Base-by-base conservation (phyloP, 2,329 filamentous ascomycete genomes). In the Arthrobotrys pseudoclavata region DNA sequence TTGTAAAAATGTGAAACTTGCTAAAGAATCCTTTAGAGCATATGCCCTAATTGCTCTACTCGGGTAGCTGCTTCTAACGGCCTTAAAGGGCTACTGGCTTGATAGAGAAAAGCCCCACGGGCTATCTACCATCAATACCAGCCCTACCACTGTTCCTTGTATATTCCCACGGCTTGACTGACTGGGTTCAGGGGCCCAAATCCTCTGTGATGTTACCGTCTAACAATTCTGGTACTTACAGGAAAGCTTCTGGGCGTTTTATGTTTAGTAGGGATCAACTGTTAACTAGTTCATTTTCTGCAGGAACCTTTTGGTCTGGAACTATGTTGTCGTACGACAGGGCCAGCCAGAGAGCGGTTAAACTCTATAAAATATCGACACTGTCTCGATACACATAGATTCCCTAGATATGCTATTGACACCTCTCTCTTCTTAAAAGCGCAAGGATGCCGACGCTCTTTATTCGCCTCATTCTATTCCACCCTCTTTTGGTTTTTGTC, bases 351-450 rank as follows among this genome's bases (percentile, higher is more conserved):
- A 37, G 64, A 29, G 45, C 26, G 18, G 20, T 15, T 57, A 77
- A 71, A 57, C 50, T 77, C 63, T 71, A 77, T 68, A 71, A 77
- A 71, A 7, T 29, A 15, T 63, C 57, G 64, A 64, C 64, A 37
- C 64, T 22, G 22, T 1, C 34, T 26, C 20, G 29, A 26, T 31
- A 48, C 15, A 40, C 13, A 5, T 40, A 40, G 37, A 31, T 4
- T 40, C n/a, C 7, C n/a, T n/a, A 7, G n/a, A 2, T 45, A 29
- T 53, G 22, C 1, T 42, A 13, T 60, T 9, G 31, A 34, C 7
- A 1, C 12, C 31, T 52, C 13, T 31, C 45, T 24, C 13, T 18
- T 48, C 31, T 52, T 42, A 37, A 57, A 69, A 48, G 48, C 50
- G 26, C 15, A 45, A 61, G 12, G 20, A 15, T 29, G 24, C n/a